Base-by-base conservation (phyloP, 352 stramenopile species). In the Phytopythium aichiense region DNA sequence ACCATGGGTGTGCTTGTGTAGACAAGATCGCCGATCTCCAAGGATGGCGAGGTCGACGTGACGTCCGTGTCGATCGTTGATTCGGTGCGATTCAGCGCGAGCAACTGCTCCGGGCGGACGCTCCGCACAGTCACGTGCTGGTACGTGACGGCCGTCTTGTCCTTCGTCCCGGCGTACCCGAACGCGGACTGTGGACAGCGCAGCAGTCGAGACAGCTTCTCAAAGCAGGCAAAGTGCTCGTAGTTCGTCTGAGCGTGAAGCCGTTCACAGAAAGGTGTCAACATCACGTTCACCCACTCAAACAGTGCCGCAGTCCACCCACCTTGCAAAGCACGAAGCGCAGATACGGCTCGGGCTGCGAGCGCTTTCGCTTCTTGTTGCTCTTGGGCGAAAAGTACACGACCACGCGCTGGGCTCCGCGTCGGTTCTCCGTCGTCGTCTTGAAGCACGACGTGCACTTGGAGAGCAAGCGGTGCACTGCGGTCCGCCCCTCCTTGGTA, bases 251-350 rank as follows among this genome's bases (percentile, higher is more conserved):
- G 43, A 6, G 12, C 4, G 11, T 1, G 37, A 43, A 43, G 2
- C 13, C 4, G 37, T 43, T 13, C 37, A 16, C 5, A 15, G 6
- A 1, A 16, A 16, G 35, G 5, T 40, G 35, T 25, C 13, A 20
- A 25, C 42, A 31, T 23, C 16, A 4, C 13, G 51, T 20, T 31
- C n/a, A 38, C n/a, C 43, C 22, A 43, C 16, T 43, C 22, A 11
- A 35, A 56, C 8, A 56, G 25, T 15, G 20, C 6, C 23, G 18
- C 18, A 12, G 2, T 43, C n/a, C 7, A 3, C n/a, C 4, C 55
- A 88, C 81, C 77, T 89, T 92, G 60, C 79, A 62, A 8, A 94
- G 75, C 23, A 88, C 77, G 57, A 91, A 94, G 11, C 66, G 80
- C n/a, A 67, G 56, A 42, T 75, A 66, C 0, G 70, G 73, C 18